Conservation (phyloP, 768 basidiomycete species). For the Russula vinacea region DNA sequence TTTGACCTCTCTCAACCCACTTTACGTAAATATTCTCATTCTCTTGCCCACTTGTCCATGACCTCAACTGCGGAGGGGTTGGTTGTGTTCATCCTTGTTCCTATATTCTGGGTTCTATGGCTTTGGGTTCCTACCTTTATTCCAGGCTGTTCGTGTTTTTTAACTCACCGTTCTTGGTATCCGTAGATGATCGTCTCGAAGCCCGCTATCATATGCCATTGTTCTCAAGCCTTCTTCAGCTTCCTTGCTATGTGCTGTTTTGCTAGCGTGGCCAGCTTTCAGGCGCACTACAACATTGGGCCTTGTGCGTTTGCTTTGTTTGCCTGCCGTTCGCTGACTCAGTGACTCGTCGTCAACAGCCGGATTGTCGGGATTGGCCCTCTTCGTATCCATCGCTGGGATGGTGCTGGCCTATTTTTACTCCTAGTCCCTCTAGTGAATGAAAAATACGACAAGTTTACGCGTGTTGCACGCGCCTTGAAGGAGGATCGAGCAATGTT, state of each 20-base stretch:
- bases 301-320: conserved; percentile 62
- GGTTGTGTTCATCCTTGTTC: conserved; percentile 63
- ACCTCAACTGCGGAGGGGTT: conserved; percentile 41
- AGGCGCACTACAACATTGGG: conserved; percentile 78
- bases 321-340: conserved; percentile 4
- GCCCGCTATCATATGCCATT: conserved; percentile 71
- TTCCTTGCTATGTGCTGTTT: conserved; percentile 92
- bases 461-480: conserved; percentile 72
- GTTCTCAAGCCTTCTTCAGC: conserved; percentile 85
- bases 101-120: conserved; percentile 62
- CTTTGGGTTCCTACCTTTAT: conserved; percentile 52
- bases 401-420: conserved; percentile 75
- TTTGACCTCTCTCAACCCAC: conserved; percentile 17
- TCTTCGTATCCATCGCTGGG: conserved; percentile 72
- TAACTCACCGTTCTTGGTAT: conserved; percentile 31
- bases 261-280: conserved; percentile 84
- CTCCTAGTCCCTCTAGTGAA: conserved; percentile 74
- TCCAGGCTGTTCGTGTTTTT: conserved; percentile 17
- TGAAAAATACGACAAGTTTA: conserved; percentile 81
- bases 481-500: conserved; percentile 80
- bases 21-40: conserved; percentile 30
- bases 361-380: conserved; percentile 79
- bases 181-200: conserved; percentile 83
- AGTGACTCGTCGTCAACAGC: conserved; percentile 47
- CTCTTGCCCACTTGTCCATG: conserved; percentile 17